Evolutionary conservation across 257 asterid genomes (phyloP).

Genomic region (Vinca minor): DNA sequence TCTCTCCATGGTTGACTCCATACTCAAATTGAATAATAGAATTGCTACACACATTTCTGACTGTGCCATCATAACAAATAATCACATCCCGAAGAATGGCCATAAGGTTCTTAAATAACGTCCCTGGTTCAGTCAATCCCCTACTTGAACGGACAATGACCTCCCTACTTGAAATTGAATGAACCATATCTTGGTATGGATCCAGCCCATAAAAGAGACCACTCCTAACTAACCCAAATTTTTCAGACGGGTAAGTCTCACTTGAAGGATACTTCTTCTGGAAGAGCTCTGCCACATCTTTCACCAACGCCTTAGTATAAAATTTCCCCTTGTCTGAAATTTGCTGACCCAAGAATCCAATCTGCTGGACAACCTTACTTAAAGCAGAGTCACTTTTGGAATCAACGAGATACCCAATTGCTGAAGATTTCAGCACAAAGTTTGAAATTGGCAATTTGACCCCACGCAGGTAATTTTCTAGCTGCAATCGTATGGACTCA

Average conservation of each 20-base stretch:
- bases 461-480: conserved; percentile 53
- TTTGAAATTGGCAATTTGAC: conserved; percentile 53
- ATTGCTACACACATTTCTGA: conserved; percentile 76
- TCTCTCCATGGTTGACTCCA: conserved; percentile 49
- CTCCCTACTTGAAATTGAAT: conserved; percentile 89
- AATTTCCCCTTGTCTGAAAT: conserved; percentile 63
- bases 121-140: conserved; percentile 94
- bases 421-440: conserved; percentile 54
- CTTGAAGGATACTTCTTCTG: conserved; percentile 57
- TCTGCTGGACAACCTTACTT: conserved; percentile 84
- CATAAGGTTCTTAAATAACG: conserved; percentile 84
- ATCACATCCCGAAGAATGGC: conserved; percentile 93
- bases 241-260: conserved; percentile 50
- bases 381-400: conserved; percentile 90
- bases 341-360: conserved; percentile 80
- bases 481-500: conserved; percentile 52
- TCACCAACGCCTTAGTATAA: conserved; percentile 57
- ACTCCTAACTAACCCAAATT: conserved; percentile 67
- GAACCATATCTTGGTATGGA: conserved; percentile 90
- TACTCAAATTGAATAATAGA: conserved; percentile 85
- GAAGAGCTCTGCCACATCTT: conserved; percentile 60
- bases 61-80: conserved; percentile 79
- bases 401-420: conserved; percentile 63
- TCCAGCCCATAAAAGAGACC: conserved; percentile 82
- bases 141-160: conserved; percentile 89